phyloP scores from a whole-genome alignment of 108 stramenopile species.

The Conticribra weissflogii region DNA sequence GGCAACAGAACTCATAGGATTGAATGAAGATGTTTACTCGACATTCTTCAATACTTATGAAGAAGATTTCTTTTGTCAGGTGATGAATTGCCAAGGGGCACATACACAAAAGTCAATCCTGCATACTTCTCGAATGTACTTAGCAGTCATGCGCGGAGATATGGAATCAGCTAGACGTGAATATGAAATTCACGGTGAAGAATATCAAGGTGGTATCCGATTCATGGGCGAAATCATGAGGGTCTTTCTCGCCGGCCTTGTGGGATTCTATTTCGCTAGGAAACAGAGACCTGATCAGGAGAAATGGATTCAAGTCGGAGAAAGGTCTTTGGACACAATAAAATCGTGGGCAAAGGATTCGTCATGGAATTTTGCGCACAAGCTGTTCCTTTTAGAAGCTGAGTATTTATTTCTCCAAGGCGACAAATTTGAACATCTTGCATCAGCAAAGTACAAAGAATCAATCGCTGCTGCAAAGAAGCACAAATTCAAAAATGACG shows the following conservation, averaged over 20 bases:
- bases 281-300: constrained; percentile 4
- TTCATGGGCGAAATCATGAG: constrained; percentile 26
- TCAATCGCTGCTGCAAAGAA: constrained; percentile 38
- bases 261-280: constrained; percentile 26
- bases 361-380: constrained; percentile 49
- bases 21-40: neutral
- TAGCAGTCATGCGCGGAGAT: constrained; percentile 16
- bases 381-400: constrained; percentile 48
- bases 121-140: constrained; percentile 4
- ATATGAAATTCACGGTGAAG: constrained; percentile 1
- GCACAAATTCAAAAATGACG: constrained; percentile 43
- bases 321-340: constrained; percentile 16
- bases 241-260: constrained; percentile 47
- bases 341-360: constrained; percentile 40
- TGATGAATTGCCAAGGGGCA: neutral
- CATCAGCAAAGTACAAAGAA: constrained; percentile 39
- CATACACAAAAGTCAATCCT: constrained; percentile 1
- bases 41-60: constrained; percentile 11
- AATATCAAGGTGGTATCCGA: constrained; percentile 6
- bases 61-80: constrained; percentile 8
- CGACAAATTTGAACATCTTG: constrained; percentile 33
- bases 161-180: constrained; percentile 12
- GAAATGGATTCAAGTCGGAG: constrained; percentile 14
- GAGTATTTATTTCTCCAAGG: constrained; percentile 37
- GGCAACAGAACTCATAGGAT: neutral